Evolutionary conservation across 129 eudicot genomes (phyloP).

Genomic region (Centella asiatica): DNA sequence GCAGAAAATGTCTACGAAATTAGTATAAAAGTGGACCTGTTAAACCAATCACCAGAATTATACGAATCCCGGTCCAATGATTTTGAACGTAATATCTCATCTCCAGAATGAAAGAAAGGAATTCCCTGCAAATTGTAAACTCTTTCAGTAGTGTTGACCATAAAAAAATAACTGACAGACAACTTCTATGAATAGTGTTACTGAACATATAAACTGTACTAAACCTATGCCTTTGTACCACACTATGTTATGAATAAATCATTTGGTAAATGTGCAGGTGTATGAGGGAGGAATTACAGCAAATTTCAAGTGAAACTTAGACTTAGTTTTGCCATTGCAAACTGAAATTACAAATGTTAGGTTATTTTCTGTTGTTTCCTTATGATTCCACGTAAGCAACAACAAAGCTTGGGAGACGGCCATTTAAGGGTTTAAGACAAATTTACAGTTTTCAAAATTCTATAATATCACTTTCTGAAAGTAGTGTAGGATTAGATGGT

Average conservation of each 20-base stretch:
- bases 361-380: too few species aligned
- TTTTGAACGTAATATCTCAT: constrained; percentile 91
- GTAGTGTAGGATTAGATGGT: too few species aligned
- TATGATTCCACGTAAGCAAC: too few species aligned
- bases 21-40: constrained; percentile 39
- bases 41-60: constrained; percentile 93
- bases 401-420: too few species aligned
- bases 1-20: not conserved
- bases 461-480: too few species aligned
- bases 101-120: constrained; percentile 94
- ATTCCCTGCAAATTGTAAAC: constrained; percentile 47
- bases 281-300: not conserved
- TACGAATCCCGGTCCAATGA: constrained; percentile 88
- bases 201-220: not conserved
- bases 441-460: too few species aligned
- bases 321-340: too few species aligned
- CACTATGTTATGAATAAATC: too few species aligned
- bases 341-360: too few species aligned
- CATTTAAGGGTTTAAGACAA: too few species aligned
- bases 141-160: constrained; percentile 1
- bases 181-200: not conserved
- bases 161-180: not conserved
- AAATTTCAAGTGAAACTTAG: not conserved
- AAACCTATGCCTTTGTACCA: too few species aligned
- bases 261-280: too few species aligned